Base-by-base conservation (phyloP, 1,284 basidiomycete species). In the Puccinia horiana region DNA sequence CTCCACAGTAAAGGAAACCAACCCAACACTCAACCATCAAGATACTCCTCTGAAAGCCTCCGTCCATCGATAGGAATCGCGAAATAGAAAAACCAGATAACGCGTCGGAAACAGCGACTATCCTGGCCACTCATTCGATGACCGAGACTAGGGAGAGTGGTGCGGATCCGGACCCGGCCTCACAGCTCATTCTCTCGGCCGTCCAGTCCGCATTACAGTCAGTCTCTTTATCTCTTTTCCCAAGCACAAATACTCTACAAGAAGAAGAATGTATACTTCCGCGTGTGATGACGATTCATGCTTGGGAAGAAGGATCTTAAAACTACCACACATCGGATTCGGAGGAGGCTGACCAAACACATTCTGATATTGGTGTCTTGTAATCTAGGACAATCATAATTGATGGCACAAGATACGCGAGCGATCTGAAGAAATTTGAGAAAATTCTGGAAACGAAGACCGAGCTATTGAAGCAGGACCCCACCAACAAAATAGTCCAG, bases 371-470 rank as follows among this genome's bases (percentile, higher is more conserved):
- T 23, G 5, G 29, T 35, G 5, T 42, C 32, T 67, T 2, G 9
- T 61, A 9, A 23, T 29, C 42, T n/a, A 69, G 65, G n/a, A 69
- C 40, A 47, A n/a, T 69, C n/a, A 47, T 69, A 3, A 44, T 75
- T 23, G 73, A 75, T 40, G 73, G 73, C 6, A 75, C 52, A 0
- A 16, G 54, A 32, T 44, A 58, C 29, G 73, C 73, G 16, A 49
- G 49, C 20, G 73, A 75, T 16, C 54, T 75, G n/a, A 75, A 75
- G 26, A 52, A 29, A 5, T 26, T 52, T 12, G 73, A 75, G 12
- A 58, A 61, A 35, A 23, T 75, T 1, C 40, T 75, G 23, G 54
- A 75, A 40, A 52, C 1, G 2, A 75, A 58, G n/a, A 54, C 6
- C 1, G 20, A 75, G n/a, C 12, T 12, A 3, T 44, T 75, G 9